A percentile compares a stretch with the other conserved stretches of the same genome.
These are phyloP conservation scores for Fusarium sp. DNA, from an alignment of 2,329 filamentous ascomycete species.

Conservation along the genomic window DNA sequence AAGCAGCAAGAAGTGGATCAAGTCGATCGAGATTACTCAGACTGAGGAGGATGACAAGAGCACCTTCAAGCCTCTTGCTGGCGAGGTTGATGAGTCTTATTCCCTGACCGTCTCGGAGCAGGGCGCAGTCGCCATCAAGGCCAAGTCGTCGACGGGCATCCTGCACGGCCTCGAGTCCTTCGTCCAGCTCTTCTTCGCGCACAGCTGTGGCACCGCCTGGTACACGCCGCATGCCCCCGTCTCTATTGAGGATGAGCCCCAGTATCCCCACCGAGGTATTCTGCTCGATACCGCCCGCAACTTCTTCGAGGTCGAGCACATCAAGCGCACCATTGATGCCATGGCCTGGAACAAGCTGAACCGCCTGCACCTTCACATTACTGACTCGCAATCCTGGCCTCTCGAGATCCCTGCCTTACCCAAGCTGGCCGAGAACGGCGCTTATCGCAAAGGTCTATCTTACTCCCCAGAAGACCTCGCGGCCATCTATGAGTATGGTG, in stretches of 20 bases:
- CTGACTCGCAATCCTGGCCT: slow-evolving; percentile 89
- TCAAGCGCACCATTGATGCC: slow-evolving; percentile 83
- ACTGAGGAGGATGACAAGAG: slow-evolving; percentile 67
- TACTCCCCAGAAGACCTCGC: slow-evolving; percentile 78
- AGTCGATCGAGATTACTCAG: slow-evolving; percentile 74
- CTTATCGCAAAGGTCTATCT: slow-evolving; percentile 77
- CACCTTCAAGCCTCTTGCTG: slow-evolving; percentile 73
- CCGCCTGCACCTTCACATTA: slow-evolving; percentile 84
- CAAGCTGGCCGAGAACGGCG: slow-evolving; percentile 79
- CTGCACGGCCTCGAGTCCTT: slow-evolving; percentile 84
- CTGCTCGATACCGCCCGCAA: slow-evolving; percentile 84
- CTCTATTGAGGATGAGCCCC: slow-evolving; percentile 79
- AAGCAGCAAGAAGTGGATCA: slow-evolving; percentile 65
- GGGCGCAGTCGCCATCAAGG: slow-evolving; percentile 75
- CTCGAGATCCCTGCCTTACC: slow-evolving; percentile 83
- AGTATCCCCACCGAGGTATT: slow-evolving; percentile 83
- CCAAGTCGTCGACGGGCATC: slow-evolving; percentile 78
- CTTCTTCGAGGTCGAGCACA: slow-evolving; percentile 77
- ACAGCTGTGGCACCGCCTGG: slow-evolving; percentile 69
- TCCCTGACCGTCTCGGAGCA: slow-evolving; percentile 71
- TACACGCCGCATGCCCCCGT: slow-evolving; percentile 84
- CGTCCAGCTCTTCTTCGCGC: slow-evolving; percentile 83
- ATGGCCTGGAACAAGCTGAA: slow-evolving; percentile 88
- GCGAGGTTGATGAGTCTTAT: slow-evolving; percentile 83
- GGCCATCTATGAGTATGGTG: slow-evolving; percentile 80